Percentiles rank a stretch among this genome's conserved stretches.
These are phyloP conservation scores for Populus simonii DNA, from an alignment of 345 rosid genomes.

Conservation along the genomic window DNA sequence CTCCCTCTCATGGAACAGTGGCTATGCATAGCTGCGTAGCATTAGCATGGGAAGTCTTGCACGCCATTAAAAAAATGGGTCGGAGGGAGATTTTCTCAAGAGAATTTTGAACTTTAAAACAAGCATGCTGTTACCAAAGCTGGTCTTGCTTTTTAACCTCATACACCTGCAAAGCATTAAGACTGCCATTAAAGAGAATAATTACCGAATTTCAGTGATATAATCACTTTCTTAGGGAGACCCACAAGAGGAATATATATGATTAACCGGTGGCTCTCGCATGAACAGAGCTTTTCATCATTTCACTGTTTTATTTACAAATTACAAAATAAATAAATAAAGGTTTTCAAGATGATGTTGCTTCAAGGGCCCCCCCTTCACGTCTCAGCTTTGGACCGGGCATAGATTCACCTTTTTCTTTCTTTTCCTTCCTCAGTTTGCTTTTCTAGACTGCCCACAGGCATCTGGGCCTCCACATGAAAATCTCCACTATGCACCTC, in stretches of 20 bases:
- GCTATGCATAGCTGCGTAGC: not conserved
- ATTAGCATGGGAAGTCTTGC: not conserved
- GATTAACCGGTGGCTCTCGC: not conserved
- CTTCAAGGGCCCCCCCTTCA: not conserved
- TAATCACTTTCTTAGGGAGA: too few relatives aligned
- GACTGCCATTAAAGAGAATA: too few relatives aligned
- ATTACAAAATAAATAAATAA: not conserved
- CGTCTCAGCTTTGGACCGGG: not conserved
- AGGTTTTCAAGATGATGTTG: not conserved
- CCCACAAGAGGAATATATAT: not conserved
- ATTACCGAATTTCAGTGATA: too few relatives aligned
- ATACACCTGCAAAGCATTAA: too few relatives aligned
- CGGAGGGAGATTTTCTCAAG: too few relatives aligned
- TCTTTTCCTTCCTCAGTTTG: slow-evolving; percentile 7
- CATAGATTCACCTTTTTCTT: slow-evolving; percentile 21
- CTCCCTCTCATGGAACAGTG: not conserved
- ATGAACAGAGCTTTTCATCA: not conserved
- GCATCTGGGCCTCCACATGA: slow-evolving; percentile 4
- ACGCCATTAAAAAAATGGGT: too few relatives aligned
- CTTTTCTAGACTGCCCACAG: slow-evolving; percentile 28
- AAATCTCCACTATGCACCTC: not conserved
- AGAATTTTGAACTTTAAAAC: too few relatives aligned
- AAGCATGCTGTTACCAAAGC: too few relatives aligned
- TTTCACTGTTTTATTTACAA: not conserved
- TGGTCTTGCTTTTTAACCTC: too few relatives aligned